A percentile compares a stretch with the other conserved stretches of the same genome.
phyloP scores from a whole-genome alignment of 2,329 filamentous ascomycete species.

The Neodidymelliopsis sp. region DNA sequence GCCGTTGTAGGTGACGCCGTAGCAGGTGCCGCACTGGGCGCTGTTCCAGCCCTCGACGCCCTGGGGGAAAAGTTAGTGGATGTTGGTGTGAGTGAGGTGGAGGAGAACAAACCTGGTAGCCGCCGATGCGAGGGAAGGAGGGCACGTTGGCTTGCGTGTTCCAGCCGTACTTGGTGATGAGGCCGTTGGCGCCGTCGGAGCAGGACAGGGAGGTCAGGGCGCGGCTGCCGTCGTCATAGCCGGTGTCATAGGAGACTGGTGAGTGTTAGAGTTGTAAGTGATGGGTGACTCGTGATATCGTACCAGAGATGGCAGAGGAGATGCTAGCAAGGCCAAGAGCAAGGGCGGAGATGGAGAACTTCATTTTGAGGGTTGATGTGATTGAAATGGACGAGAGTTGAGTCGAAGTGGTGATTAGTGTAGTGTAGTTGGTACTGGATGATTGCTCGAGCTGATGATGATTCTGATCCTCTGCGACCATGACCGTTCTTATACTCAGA shows the following conservation, averaged over 20 bases:
- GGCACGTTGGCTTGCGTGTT: constrained; percentile 56
- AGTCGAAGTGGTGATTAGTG: background rate
- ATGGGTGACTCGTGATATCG: background rate
- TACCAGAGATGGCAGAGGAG: constrained; percentile 45
- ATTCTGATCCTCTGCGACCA: constrained; percentile 15
- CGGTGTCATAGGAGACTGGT: constrained; percentile 74
- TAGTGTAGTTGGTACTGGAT: constrained; percentile 13
- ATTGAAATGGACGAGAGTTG: constrained; percentile 1
- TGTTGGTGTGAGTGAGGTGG: too few relatives aligned
- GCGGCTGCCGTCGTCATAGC: constrained; percentile 69
- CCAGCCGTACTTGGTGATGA: constrained; percentile 69
- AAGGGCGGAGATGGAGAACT: constrained; percentile 40
- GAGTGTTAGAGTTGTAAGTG: constrained; percentile 5
- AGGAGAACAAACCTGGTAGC: too few relatives aligned
- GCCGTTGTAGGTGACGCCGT: constrained; percentile 57
- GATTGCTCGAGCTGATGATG: constrained; percentile 28
- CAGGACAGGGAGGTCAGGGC: constrained; percentile 67
- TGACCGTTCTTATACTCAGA: constrained; percentile 39
- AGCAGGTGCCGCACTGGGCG: constrained; percentile 61
- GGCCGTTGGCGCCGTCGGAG: constrained; percentile 72
- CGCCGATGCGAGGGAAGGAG: constrained; percentile 59
- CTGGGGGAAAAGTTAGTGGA: too few relatives aligned
- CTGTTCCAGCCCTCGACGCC: constrained; percentile 58
- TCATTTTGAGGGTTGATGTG: constrained; percentile 34
- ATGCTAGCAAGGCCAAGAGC: constrained; percentile 40